A percentile compares a stretch with the other conserved stretches of the same genome.
phyloP scores from a whole-genome alignment of 1,139 yeast species.

The Yamadazyma spencermartinsiae region DNA sequence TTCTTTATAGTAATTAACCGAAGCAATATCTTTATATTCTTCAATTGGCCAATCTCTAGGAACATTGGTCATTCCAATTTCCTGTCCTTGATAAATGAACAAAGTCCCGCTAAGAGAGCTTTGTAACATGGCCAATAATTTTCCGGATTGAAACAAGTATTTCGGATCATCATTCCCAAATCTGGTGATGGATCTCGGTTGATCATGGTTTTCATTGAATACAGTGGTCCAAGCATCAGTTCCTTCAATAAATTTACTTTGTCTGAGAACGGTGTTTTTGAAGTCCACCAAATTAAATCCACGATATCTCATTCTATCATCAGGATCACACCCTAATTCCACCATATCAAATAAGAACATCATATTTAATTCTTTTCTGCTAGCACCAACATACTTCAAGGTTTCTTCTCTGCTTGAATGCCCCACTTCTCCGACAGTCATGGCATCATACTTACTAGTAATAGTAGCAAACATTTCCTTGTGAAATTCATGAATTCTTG shows the following conservation, averaged over 20 bases:
- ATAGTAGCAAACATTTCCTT: conserved; percentile 51
- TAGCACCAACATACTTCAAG: conserved; percentile 49
- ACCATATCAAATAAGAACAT: conserved; percentile 52
- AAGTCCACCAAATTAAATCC: conserved; percentile 44
- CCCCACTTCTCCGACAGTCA: conserved; percentile 63
- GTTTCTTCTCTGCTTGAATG: conserved; percentile 44
- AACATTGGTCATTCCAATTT: conserved; percentile 54
- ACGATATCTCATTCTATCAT: conserved; percentile 36
- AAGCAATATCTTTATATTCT: conserved; percentile 53
- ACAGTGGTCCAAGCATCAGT: conserved; percentile 61
- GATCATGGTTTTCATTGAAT: conserved; percentile 61
- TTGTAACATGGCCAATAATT: conserved; percentile 49
- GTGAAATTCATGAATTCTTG: conserved; percentile 59
- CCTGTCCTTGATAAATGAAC: conserved; percentile 63
- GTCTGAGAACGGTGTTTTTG: conserved; percentile 37
- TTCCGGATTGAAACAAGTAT: conserved; percentile 40
- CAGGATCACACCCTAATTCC: conserved; percentile 40
- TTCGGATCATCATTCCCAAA: conserved; percentile 42
- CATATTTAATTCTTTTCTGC: conserved; percentile 52
- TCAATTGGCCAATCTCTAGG: conserved; percentile 47
- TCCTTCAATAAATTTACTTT: conserved; percentile 40
- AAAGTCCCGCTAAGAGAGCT: conserved; percentile 56
- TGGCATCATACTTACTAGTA: conserved; percentile 50
- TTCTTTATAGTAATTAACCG: conserved; percentile 41
- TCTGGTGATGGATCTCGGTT: conserved; percentile 54